Conservation (phyloP, 1,284 basidiomycete genomes). For the Takashimella koratensis region DNA sequence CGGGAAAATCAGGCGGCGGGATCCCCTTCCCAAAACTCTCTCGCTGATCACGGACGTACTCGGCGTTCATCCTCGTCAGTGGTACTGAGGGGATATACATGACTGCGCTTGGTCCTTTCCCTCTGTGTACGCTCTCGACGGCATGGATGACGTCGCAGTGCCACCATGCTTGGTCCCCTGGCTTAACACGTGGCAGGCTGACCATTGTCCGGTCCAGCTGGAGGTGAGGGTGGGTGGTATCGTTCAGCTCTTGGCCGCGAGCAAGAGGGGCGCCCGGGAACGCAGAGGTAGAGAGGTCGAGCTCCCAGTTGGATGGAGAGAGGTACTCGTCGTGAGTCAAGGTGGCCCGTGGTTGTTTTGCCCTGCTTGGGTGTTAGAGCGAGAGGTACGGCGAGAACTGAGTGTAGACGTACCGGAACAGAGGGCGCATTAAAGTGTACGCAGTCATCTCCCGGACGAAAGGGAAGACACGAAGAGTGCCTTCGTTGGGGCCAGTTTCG, state of each 20-base stretch:
- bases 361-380: not conserved
- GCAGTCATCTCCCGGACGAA: constrained; percentile 68
- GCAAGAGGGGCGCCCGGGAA: constrained; percentile 65
- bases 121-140: constrained; percentile 63
- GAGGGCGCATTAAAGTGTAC: constrained; percentile 69
- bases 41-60: constrained; percentile 62
- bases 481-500: constrained; percentile 61
- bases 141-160: constrained; percentile 73
- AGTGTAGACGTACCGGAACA: constrained; percentile 57
- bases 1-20: constrained; percentile 71
- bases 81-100: constrained; percentile 76
- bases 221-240: constrained; percentile 67
- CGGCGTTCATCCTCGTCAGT: constrained; percentile 61
- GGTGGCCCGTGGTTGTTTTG: constrained; percentile 10
- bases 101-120: constrained; percentile 64
- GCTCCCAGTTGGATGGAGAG: constrained; percentile 60
- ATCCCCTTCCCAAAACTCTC: constrained; percentile 56
- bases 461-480: constrained; percentile 74
- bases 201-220: constrained; percentile 65
- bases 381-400: constrained; percentile 2
- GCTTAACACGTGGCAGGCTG: constrained; percentile 65
- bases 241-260: constrained; percentile 62
- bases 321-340: constrained; percentile 43
- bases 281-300: constrained; percentile 57
- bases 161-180: constrained; percentile 78